Conservation (phyloP, 441 rosid species). For the Adansonia rubrostipa region DNA sequence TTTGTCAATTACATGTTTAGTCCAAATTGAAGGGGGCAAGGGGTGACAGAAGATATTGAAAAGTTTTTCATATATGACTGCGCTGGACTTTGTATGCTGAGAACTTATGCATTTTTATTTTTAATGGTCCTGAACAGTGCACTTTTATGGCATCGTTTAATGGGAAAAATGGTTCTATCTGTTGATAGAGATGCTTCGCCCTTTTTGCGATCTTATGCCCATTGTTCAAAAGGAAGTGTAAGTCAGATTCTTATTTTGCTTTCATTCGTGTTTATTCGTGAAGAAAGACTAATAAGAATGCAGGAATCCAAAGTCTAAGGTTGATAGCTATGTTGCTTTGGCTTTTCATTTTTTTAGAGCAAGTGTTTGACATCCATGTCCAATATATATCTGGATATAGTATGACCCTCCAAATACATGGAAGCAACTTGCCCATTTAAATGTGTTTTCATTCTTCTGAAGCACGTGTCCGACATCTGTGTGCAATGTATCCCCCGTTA, state of each 20-base stretch:
- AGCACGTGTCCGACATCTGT: too few relatives aligned
- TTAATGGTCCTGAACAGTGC: constrained; percentile 57
- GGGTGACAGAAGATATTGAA: not conserved
- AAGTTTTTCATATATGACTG: not conserved
- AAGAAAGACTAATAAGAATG: not conserved
- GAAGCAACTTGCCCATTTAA: too few relatives aligned
- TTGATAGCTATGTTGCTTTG: not conserved
- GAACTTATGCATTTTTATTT: not conserved
- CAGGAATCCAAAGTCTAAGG: not conserved
- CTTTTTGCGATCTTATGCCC: constrained; percentile 76
- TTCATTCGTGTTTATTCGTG: not conserved
- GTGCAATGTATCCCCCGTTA: too few relatives aligned
- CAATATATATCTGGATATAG: too few relatives aligned
- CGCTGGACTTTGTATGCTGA: too few relatives aligned
- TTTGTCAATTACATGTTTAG: not conserved
- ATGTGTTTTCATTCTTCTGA: too few relatives aligned
- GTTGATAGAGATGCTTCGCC: constrained; percentile 61
- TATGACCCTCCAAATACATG: too few relatives aligned
- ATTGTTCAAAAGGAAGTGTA: constrained; percentile 93
- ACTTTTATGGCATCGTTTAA: constrained; percentile 93
- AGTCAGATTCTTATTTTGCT: constrained; percentile 30
- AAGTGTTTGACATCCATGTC: too few relatives aligned
- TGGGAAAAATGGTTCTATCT: constrained; percentile 85
- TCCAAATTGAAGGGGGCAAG: not conserved
- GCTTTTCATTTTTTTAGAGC: too few relatives aligned